Conservation (phyloP, 805 yeast genomes). For the Millerago galiae region DNA sequence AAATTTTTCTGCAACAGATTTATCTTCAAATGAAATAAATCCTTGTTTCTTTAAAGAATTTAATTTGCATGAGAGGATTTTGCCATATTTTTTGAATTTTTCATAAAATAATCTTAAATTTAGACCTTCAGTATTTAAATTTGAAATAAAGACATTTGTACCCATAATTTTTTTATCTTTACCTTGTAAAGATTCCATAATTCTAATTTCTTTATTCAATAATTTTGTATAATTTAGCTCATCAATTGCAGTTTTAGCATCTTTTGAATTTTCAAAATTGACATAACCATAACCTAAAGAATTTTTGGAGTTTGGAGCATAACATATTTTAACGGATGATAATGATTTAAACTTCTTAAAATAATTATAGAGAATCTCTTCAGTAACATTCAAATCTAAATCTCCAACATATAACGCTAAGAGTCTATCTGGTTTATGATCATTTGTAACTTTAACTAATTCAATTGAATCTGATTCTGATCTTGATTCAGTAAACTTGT, state of each 20-base stretch:
- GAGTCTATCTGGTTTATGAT: slow-evolving; percentile 6
- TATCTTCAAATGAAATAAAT: slow-evolving; percentile 32
- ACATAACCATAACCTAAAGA: slow-evolving; percentile 73
- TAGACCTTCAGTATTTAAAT: slow-evolving; percentile 27
- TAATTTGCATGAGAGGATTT: slow-evolving; percentile 36
- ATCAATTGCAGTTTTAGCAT: slow-evolving; percentile 51
- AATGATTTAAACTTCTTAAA: slow-evolving; percentile 42
- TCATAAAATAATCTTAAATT: slow-evolving; percentile 44
- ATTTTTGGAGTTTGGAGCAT: slow-evolving; percentile 43
- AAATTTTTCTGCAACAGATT: slow-evolving; percentile 28
- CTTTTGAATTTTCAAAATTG: slow-evolving; percentile 43
- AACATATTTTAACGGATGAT: slow-evolving; percentile 54
- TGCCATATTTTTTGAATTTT: slow-evolving; percentile 41
- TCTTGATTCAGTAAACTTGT: not conserved
- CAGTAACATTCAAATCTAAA: slow-evolving; percentile 43
- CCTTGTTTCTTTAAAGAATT: slow-evolving; percentile 34
- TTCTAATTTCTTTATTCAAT: slow-evolving; percentile 39
- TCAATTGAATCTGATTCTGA: slow-evolving; percentile 9
- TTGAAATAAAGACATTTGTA: slow-evolving; percentile 44
- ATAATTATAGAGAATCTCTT: slow-evolving; percentile 36
- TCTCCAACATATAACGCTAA: slow-evolving; percentile 53
- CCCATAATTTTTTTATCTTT: slow-evolving; percentile 34
- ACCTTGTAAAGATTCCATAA: slow-evolving; percentile 50
- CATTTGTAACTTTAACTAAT: slow-evolving; percentile 11
- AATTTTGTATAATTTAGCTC: slow-evolving; percentile 45